Base-by-base conservation (phyloP, 805 yeast genomes). In the Citeromyces matritensis region DNA sequence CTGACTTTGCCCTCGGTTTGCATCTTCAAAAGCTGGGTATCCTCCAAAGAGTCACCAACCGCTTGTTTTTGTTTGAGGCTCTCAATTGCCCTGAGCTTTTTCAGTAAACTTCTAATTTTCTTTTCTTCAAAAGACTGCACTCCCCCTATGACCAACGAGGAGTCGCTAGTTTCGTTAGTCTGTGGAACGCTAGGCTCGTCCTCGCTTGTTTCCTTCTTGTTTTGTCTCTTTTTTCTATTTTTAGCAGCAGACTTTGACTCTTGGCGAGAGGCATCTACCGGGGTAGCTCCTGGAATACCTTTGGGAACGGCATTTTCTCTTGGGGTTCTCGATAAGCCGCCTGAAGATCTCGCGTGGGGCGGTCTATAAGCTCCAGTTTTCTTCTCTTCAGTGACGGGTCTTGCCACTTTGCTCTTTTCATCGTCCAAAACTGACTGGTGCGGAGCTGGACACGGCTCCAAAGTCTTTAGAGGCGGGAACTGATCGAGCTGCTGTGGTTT, bases 11-110 rank as follows among this genome's bases (percentile, higher is more conserved):
- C 73, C 58, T 91, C 99, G 31, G 94, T 84, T 38, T 73, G 67
- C 42, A 91, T 88, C 57, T 91, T 91, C 49, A 82, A 64, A 27
- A 83, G 60, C 60, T 91, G 99, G 23, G 97, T 91, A 45, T 78
- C 94, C 57, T 91, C 98, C 42, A 91, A 67, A 38, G 73, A 64
- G 39, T 85, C 95, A 31, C 88, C 94, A 34, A 60, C 63, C 6
- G 78, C 80, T 57, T 82, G 85, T 51, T 88, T 82, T 63, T 70
- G 69, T 55, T 86, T 86, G 46, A 91, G 67, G 33, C 73, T 74
- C 53, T 86, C 94, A 43, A 91, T 91, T n/a, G 98, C 96, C 48
- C 97, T 70, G 39, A 88, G 67, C 57, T 91, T 91, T 61, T 91
- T 91, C 55, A 86, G 66, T 51, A 91, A 65, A 23, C 91, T 74